phyloP scores from a whole-genome alignment of 768 basidiomycete species.

The Hypholoma sublateritium region DNA sequence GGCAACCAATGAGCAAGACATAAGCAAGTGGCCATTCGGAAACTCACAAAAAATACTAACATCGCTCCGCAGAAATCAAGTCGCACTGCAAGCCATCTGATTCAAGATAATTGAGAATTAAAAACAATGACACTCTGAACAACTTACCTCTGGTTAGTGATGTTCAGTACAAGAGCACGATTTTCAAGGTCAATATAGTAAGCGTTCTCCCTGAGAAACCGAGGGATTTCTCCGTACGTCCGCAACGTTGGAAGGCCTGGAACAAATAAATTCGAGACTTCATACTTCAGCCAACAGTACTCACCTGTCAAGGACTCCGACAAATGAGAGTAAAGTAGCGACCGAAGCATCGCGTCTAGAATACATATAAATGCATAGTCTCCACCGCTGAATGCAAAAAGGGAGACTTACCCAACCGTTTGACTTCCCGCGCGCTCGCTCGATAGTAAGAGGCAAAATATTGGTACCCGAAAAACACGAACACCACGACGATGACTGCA shows the following conservation, averaged over 20 bases:
- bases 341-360: conserved; percentile 69
- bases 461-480: conserved; percentile 59
- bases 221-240: conserved; percentile 62
- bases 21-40: not conserved
- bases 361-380: not conserved
- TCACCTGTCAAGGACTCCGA: conserved; percentile 70
- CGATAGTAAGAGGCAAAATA: conserved; percentile 72
- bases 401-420: conserved; percentile 36
- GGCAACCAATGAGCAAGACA: not conserved
- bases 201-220: conserved; percentile 66
- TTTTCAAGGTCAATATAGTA: conserved; percentile 74
- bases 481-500: conserved; percentile 52
- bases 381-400: not conserved
- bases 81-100: conserved; percentile 66
- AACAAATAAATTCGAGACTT: not conserved
- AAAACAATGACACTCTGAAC: not conserved
- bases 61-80: conserved; percentile 69
- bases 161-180: conserved; percentile 63
- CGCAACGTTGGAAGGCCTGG: conserved; percentile 64
- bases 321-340: conserved; percentile 75
- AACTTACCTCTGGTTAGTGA: conserved; percentile 60
- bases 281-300: not conserved
- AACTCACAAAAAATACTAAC: conserved; percentile 51
- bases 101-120: not conserved
- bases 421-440: conserved; percentile 71